Evolutionary conservation across 768 basidiomycete species (phyloP), one percentile per base, ranked within the genome.

Genomic region (Pulveroboletus frians): DNA sequence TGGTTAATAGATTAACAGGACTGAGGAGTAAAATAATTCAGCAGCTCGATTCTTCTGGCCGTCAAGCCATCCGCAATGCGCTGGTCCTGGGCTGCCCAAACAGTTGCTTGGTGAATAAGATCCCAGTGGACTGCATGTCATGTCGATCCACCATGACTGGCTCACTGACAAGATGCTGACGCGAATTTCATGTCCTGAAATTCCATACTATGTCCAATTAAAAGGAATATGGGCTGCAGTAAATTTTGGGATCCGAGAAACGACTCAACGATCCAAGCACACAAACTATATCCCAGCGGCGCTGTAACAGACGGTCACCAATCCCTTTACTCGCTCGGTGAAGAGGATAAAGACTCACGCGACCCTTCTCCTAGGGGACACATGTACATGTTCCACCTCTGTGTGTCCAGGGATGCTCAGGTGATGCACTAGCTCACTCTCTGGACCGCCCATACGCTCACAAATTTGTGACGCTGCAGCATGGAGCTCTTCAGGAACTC

Each of bases 401-500:
- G 43, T 9, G 17, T 18, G 51, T 27, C 34, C 49, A 37, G 37
- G 14, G 3, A 20, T 39, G 11, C 29, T 46, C 31, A 29, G 32
- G 20, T 30, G 38, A 27, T 35, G 42, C 32, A 47, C 27, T 13
- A 68, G 31, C 9, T 60, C 48, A n/a, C 68, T 39, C 38, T 61
- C 61, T 26, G 43, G n/a, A 21, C 68, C 66, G 10, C 66, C 66
- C 66, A 68, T 64, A 21, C 47, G 58, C 18, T 68, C 64, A 44
- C 64, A 64, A 20, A 68, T 61, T 11, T 34, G 49, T 32, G 56
- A 31, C 2, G 65, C 67, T 34, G 49, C 50, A 14, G 40, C 40
- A 44, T 68, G 67, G 43, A 64, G 65, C 52, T 69, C 67, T 17
- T 54, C 55, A 9, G 68, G 68, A 30, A 68, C 53, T 3, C 65